A percentile compares a stretch with the other conserved stretches of the same genome.
Evolutionary conservation across 2,329 filamentous ascomycete genomes (phyloP).

Genomic region (Microcera coccophila): DNA sequence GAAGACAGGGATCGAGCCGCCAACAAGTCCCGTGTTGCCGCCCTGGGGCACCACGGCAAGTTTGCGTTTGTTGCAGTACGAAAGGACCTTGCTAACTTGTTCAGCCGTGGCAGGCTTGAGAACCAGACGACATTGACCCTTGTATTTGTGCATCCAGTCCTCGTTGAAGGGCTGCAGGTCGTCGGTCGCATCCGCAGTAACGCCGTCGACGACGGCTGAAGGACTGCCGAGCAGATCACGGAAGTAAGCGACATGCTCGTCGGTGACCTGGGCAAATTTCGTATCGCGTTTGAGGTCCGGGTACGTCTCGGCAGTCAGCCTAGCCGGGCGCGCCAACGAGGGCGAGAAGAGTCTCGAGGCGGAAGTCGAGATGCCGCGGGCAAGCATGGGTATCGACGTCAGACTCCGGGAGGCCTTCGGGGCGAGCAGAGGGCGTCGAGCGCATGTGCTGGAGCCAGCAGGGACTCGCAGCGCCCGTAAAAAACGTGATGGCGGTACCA

Average conservation of each 20-base stretch:
- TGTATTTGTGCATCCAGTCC: slow-evolving; percentile 99
- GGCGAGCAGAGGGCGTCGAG: not conserved
- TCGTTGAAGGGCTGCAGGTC: slow-evolving; percentile 91
- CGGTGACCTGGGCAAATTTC: slow-evolving; percentile 68
- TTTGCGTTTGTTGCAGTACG: slow-evolving; percentile 91
- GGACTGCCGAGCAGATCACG: slow-evolving; percentile 69
- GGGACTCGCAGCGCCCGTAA: slow-evolving; percentile 24
- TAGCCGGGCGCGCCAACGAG: slow-evolving; percentile 34
- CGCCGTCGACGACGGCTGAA: slow-evolving; percentile 78
- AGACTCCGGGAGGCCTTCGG: not conserved
- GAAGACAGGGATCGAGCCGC: slow-evolving; percentile 93
- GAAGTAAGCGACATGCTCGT: slow-evolving; percentile 80
- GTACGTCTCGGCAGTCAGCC: slow-evolving; percentile 82
- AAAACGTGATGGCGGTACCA: slow-evolving; percentile 26
- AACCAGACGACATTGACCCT: slow-evolving; percentile 81
- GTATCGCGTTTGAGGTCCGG: slow-evolving; percentile 76
- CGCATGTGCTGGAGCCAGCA: not conserved
- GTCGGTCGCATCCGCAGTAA: slow-evolving; percentile 58
- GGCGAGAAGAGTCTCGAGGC: slow-evolving; percentile 25
- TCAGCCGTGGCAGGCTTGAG: slow-evolving; percentile 80
- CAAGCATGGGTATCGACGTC: slow-evolving; percentile 5
- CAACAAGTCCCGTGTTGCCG: slow-evolving; percentile 93
- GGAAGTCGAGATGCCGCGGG: slow-evolving; percentile 30
- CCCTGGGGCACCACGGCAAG: slow-evolving; percentile 95
- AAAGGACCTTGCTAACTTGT: slow-evolving; percentile 84